Evolutionary conservation across 768 basidiomycete genomes (phyloP), one percentile per base, ranked within the genome.

Genomic region (Rhizopogon vinicolor): DNA sequence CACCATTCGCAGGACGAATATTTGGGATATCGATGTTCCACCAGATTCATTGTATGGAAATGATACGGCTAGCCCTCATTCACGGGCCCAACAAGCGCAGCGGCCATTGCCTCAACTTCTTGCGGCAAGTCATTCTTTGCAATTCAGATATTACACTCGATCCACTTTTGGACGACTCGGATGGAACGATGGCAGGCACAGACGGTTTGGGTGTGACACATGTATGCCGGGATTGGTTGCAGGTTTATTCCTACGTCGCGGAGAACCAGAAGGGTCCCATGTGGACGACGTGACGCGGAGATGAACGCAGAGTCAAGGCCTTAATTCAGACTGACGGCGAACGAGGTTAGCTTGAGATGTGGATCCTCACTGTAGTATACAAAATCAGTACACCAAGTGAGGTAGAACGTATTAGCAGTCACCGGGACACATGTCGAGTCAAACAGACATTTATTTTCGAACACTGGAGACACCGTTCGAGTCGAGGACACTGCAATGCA

Each of bases 111-210:
- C 67, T 75, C 31, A 75, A 75, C 52, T 78, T 78, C 58, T 63
- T 80, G 31, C 65, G 77, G 14, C 72, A 78, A 55, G 65, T 63
- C 54, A 68, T 69, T 6, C 63, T 78, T 22, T 80, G 78, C 58
- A 60, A 63, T 9, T 69, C 75, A 5, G 77, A 79, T 57, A 63
- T 72, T 33, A 78, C 77, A 1, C 66, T 80, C n/a, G 78, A 79
- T 50, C 70, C 70, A 3, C 74, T 68, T 14, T 3, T 13, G 41
- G 51, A 53, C 35, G 53, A 54, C 56, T 55, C 59, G 44, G 49
- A 51, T 44, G 48, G 48, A 33, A 25, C 7, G 16, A 18, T 51
- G 35, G 22, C 13, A 50, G 65, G 58, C 31, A 64, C 63, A 19
- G 57, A 68, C 41, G 65, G 65, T 3, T 57, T 64, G 10, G 66